Conservation (phyloP, 345 rosid genomes). For the Brassica juncea region DNA sequence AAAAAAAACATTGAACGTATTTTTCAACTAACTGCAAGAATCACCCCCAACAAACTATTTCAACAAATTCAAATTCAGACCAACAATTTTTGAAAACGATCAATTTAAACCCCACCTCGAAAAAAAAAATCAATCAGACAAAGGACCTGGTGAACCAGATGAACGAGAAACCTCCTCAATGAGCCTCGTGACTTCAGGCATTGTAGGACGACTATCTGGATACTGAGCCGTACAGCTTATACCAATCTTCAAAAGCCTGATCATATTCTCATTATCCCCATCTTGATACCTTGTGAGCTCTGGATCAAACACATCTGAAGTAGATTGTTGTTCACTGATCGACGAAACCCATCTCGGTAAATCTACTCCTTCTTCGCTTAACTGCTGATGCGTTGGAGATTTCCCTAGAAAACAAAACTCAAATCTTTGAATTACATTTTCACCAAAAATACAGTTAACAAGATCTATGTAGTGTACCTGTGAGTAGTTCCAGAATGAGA, state of each 20-base stretch:
- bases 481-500: slow-evolving; percentile 75
- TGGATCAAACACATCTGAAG: slow-evolving; percentile 69
- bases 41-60: slow-evolving; percentile 26
- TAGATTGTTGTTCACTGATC: slow-evolving; percentile 64
- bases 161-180: slow-evolving; percentile 61
- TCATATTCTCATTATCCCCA: slow-evolving; percentile 76
- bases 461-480: slow-evolving; percentile 37
- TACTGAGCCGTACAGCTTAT: slow-evolving; percentile 72
- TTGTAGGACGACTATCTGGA: slow-evolving; percentile 80
- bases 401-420: slow-evolving; percentile 51
- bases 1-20: slow-evolving; percentile 14
- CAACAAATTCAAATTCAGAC: slow-evolving; percentile 27
- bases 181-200: slow-evolving; percentile 64
- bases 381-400: slow-evolving; percentile 67
- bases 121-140: slow-evolving; percentile 33
- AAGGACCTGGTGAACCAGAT: slow-evolving; percentile 37
- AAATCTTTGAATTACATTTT: slow-evolving; percentile 1
- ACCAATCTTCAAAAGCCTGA: slow-evolving; percentile 72
- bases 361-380: slow-evolving; percentile 82
- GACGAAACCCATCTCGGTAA: slow-evolving; percentile 93
- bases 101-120: slow-evolving; percentile 32
- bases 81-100: slow-evolving; percentile 31
- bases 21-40: slow-evolving; percentile 22
- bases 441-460: neutral
- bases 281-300: slow-evolving; percentile 81